Evolutionary conservation across 768 basidiomycete species (phyloP).

Genomic region (Daedalea quercina): DNA sequence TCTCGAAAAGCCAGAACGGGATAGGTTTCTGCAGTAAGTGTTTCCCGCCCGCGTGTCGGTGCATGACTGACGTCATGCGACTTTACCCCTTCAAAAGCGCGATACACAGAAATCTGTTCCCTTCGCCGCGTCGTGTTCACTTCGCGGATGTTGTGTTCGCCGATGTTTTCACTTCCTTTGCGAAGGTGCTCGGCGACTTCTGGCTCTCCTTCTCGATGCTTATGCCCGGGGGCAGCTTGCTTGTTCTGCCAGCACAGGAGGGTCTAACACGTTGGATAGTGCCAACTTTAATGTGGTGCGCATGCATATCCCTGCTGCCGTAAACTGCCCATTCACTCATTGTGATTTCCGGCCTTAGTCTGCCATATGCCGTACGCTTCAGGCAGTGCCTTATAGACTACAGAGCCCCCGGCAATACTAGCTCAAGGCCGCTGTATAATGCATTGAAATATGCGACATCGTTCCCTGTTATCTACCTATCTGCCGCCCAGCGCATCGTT

Average conservation of each 20-base stretch:
- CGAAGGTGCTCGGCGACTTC: conserved; percentile 92
- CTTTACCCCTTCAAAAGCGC: conserved; percentile 38
- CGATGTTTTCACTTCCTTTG: conserved; percentile 94
- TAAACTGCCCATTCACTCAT: not conserved
- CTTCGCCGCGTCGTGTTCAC: conserved; percentile 58
- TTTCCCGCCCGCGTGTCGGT: not conserved
- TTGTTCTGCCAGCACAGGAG: conserved; percentile 52
- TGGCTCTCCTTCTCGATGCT: conserved; percentile 88
- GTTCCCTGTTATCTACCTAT: conserved; percentile 93
- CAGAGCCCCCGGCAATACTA: conserved; percentile 51
- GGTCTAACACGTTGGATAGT: conserved; percentile 70
- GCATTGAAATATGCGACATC: conserved; percentile 95
- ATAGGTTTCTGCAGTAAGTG: conserved; percentile 68
- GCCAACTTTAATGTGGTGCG: conserved; percentile 83
- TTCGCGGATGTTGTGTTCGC: conserved; percentile 94
- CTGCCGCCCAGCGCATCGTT: conserved; percentile 80
- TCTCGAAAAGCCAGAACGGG: conserved; percentile 63
- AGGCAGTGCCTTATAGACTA: conserved; percentile 94
- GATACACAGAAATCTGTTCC: conserved; percentile 66
- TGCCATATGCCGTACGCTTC: conserved; percentile 88
- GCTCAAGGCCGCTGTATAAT: conserved; percentile 75
- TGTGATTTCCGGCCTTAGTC: conserved; percentile 33
- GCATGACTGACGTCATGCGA: not conserved
- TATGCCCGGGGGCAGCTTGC: conserved; percentile 73
- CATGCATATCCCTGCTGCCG: not conserved